phyloP scores from a whole-genome alignment of 345 rosid genomes.

The Mallotus nudiflorus region DNA sequence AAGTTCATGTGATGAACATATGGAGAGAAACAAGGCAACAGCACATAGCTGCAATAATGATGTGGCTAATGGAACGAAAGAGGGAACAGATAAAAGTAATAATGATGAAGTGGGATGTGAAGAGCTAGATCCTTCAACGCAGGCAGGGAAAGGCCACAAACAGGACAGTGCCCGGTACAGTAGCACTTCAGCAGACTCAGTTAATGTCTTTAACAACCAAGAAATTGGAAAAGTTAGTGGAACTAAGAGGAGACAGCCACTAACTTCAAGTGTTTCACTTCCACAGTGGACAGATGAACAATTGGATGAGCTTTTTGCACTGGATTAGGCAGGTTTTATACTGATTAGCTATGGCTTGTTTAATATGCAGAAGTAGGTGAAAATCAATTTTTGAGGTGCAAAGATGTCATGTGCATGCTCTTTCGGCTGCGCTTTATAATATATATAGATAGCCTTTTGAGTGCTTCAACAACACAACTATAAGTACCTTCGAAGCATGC shows the following conservation, averaged over 20 bases:
- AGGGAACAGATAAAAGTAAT: constrained; percentile 3
- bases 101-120: constrained; percentile 12
- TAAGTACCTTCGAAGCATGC: no score
- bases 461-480: no score
- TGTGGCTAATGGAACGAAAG: constrained; percentile 18
- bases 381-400: neutral
- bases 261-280: constrained; percentile 31
- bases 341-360: neutral
- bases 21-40: constrained; percentile 21
- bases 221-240: constrained; percentile 1
- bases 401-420: neutral
- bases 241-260: constrained; percentile 14
- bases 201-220: neutral
- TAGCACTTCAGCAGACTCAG: constrained; percentile 1
- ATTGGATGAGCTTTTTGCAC: constrained; percentile 67
- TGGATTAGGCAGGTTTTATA: constrained; percentile 38
- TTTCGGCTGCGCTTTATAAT: no score
- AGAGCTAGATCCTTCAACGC: constrained; percentile 17
- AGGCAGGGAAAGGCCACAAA: constrained; percentile 21
- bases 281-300: constrained; percentile 92
- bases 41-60: constrained; percentile 15
- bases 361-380: neutral
- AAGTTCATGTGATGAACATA: constrained; percentile 22
- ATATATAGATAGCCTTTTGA: no score
- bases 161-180: constrained; percentile 11